phyloP scores from a whole-genome alignment of 768 basidiomycete species.

The Scleroderma citrinum region DNA sequence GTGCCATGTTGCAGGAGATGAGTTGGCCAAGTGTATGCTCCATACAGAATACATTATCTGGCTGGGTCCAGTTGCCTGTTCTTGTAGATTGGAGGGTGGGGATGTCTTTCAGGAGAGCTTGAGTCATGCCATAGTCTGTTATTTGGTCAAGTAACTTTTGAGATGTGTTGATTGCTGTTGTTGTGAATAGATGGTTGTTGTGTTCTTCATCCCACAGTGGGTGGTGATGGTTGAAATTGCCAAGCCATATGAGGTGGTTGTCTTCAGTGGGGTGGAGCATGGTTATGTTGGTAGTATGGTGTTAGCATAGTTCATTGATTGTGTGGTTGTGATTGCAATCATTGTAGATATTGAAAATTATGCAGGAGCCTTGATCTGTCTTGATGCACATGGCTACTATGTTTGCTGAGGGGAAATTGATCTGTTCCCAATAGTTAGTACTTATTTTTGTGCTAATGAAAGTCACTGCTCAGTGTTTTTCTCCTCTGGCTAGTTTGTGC shows the following conservation, averaged over 20 bases:
- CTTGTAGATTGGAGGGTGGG: constrained; percentile 29
- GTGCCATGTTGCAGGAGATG: neutral
- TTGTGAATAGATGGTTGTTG: constrained; percentile 18
- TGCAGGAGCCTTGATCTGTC: neutral
- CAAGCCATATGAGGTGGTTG: constrained; percentile 17
- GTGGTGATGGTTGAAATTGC: constrained; percentile 31
- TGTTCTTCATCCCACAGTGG: constrained; percentile 23
- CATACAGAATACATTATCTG: constrained; percentile 10
- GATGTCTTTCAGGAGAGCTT: constrained; percentile 27
- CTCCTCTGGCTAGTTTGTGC: neutral
- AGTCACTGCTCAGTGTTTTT: constrained; percentile 9
- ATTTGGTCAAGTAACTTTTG: constrained; percentile 25
- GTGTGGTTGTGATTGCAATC: constrained; percentile 3
- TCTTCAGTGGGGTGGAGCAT: neutral
- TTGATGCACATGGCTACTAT: constrained; percentile 14
- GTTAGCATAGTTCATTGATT: neutral
- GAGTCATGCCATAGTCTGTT: constrained; percentile 21
- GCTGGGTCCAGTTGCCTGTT: constrained; percentile 23
- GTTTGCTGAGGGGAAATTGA: constrained; percentile 15
- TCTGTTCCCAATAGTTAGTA: constrained; percentile 19
- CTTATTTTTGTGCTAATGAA: constrained; percentile 13
- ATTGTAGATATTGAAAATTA: constrained; percentile 13
- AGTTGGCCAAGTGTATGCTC: neutral
- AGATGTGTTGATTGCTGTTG: constrained; percentile 7
- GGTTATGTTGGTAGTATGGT: neutral